Conservation (phyloP, 495 filamentous ascomycete genomes). For the Daldinia caldariorum region DNA sequence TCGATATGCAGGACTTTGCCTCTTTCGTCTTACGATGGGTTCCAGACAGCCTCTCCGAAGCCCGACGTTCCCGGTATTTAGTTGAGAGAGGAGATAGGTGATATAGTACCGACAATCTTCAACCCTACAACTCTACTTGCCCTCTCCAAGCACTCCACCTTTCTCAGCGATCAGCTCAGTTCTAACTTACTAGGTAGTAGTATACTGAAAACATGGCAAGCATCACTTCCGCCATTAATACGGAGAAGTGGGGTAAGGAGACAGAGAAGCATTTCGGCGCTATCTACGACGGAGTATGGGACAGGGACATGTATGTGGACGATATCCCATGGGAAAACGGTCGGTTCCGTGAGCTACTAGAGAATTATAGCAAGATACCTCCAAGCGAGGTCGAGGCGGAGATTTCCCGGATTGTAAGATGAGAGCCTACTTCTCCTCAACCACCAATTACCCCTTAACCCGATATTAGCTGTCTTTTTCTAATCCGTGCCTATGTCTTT, state of each 20-base stretch:
- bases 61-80: no score
- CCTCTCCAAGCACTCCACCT: neutral
- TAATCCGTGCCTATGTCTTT: neutral
- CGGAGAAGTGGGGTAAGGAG: neutral
- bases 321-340: neutral
- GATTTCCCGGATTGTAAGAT: neutral
- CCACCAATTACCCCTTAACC: neutral
- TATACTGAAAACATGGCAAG: neutral
- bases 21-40: no score
- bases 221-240: neutral
- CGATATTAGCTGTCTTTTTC: neutral
- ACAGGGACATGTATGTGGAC: neutral
- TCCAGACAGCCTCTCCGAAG: no score
- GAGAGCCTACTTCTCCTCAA: neutral
- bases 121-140: neutral
- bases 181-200: neutral
- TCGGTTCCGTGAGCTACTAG: neutral
- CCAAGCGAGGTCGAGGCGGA: neutral
- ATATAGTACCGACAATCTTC: neutral
- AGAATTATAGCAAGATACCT: neutral
- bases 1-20: no score
- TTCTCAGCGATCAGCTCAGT: neutral
- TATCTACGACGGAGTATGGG: neutral
- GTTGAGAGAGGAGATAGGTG: neutral
- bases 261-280: conserved; percentile 1